Conservation (phyloP, 2,329 filamentous ascomycete genomes). For the Cercospora citrullina region DNA sequence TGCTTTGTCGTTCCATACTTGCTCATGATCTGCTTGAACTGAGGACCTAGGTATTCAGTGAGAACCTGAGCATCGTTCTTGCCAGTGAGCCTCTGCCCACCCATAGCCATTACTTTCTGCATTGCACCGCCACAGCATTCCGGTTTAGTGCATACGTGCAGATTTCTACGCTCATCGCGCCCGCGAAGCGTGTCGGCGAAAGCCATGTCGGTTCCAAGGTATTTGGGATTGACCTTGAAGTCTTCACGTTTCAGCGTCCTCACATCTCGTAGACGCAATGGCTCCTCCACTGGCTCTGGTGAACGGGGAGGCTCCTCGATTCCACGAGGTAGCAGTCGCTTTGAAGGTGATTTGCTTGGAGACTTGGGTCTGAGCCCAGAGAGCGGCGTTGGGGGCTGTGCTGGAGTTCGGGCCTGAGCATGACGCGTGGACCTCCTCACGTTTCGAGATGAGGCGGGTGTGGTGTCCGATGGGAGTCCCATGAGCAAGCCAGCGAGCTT, state of each 20-base stretch:
- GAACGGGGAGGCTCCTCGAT: slow-evolving; percentile 29
- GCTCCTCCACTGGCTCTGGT: slow-evolving; percentile 40
- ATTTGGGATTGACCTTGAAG: slow-evolving; percentile 77
- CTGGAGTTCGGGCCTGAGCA: neutral
- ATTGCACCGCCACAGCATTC: slow-evolving; percentile 76
- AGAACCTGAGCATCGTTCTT: slow-evolving; percentile 34
- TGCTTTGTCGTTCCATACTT: slow-evolving; percentile 52
- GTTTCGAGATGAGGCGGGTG: slow-evolving; percentile 11
- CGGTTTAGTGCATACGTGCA: slow-evolving; percentile 72
- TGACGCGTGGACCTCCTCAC: neutral
- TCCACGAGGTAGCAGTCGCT: slow-evolving; percentile 1
- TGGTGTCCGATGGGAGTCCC: slow-evolving; percentile 18
- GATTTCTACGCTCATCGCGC: slow-evolving; percentile 65
- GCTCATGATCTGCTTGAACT: slow-evolving; percentile 30
- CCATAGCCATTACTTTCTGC: slow-evolving; percentile 59
- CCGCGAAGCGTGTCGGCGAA: slow-evolving; percentile 73
- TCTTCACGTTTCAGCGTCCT: slow-evolving; percentile 64
- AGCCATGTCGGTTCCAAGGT: slow-evolving; percentile 72
- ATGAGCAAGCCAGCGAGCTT: slow-evolving; percentile 32
- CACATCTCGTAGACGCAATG: slow-evolving; percentile 60
- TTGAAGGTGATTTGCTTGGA: slow-evolving; percentile 13
- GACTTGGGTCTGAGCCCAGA: slow-evolving; percentile 10
- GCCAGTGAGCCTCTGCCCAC: slow-evolving; percentile 22
- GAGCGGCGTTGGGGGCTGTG: slow-evolving; percentile 13
- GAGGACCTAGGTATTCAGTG: slow-evolving; percentile 32